Evolutionary conservation across 2,329 filamentous ascomycete genomes (phyloP), one percentile per base, ranked within the genome.

Genomic region (Plenodomus tracheiphilus): DNA sequence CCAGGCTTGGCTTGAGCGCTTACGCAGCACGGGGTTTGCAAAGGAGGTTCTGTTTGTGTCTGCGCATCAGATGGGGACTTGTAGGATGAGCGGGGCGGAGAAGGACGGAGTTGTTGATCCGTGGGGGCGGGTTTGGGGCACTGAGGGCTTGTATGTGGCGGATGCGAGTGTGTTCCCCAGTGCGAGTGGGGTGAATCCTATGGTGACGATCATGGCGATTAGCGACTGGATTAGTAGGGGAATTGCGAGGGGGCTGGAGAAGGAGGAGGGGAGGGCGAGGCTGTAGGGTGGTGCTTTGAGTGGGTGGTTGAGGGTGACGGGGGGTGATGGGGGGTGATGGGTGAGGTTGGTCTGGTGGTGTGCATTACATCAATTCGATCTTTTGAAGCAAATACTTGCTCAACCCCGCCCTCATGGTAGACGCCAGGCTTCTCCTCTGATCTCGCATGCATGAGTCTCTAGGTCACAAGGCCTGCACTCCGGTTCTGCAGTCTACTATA

Each of bases 11-110:
- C 71, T 89, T 2, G 66, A 68, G 5, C 66, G 75, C 43, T 65
- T 82, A 17, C 78, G 80, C 34, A 80, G 79, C 41, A 75, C 72
- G 49, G 78, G 77, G 1, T 74, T 83, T 10, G 70, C 78, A 0
- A 65, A 72, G 1, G 74, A 78, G 22, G 75, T 78, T 18, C 68
- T 75, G n/a, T 89, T 84, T 61, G 74, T 78, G 22, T 87, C 84
- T n/a, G 89, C 88, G 16, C 89, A 93, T 71, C 89, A 92, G 75
- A 92, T 92, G 88, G 86, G 88, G 18, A 84, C 84, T 9, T 89
- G 86, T 62, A 78, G 87, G 2, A 93, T 92, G 89, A 84, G 83
- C 50, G 75, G 76, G 1, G 61, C 45, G 20, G 61, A 71, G 32
- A 65, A 60, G 41, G 72, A 68, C n/a, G 73, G 75, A 18, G 77